Evolutionary conservation across 2,329 filamentous ascomycete genomes (phyloP).

Genomic region (Tricladium varicosporioides): DNA sequence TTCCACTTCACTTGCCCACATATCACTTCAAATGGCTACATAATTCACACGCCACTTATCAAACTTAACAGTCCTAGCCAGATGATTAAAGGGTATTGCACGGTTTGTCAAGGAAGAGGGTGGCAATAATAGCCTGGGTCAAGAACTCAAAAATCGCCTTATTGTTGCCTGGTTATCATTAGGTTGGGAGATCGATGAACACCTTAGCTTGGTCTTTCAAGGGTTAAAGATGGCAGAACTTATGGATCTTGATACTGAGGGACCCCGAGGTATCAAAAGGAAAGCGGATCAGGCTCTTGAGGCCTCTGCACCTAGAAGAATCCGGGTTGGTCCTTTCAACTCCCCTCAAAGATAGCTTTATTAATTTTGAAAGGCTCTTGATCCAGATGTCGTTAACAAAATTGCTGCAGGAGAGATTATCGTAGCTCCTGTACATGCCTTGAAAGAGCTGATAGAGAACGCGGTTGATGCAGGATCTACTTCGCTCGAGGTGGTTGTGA

Average conservation of each 20-base stretch:
- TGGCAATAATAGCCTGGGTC: no score
- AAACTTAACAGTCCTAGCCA: no score
- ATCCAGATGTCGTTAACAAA: constrained; percentile 94
- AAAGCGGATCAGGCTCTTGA: constrained; percentile 43
- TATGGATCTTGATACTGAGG: constrained; percentile 43
- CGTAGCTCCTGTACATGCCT: constrained; percentile 89
- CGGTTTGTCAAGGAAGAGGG: no score
- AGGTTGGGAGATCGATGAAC: neutral
- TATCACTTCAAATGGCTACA: neutral
- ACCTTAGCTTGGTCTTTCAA: neutral
- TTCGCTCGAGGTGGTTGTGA: constrained; percentile 83
- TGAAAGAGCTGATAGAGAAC: constrained; percentile 97
- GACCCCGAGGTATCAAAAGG: constrained; percentile 42
- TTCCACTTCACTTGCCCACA: neutral
- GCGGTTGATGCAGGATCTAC: constrained; percentile 97
- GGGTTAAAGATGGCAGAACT: constrained; percentile 29
- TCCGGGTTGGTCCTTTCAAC: constrained; percentile 38
- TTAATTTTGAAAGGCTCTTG: constrained; percentile 65
- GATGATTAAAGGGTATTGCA: no score
- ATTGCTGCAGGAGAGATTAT: constrained; percentile 99
- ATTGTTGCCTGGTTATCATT: no score
- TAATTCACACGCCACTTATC: neutral
- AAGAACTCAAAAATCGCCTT: no score
- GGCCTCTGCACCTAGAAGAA: constrained; percentile 45
- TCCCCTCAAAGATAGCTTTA: constrained; percentile 1